Evolutionary conservation across 768 basidiomycete genomes (phyloP).

Genomic region (Suillus plorans): DNA sequence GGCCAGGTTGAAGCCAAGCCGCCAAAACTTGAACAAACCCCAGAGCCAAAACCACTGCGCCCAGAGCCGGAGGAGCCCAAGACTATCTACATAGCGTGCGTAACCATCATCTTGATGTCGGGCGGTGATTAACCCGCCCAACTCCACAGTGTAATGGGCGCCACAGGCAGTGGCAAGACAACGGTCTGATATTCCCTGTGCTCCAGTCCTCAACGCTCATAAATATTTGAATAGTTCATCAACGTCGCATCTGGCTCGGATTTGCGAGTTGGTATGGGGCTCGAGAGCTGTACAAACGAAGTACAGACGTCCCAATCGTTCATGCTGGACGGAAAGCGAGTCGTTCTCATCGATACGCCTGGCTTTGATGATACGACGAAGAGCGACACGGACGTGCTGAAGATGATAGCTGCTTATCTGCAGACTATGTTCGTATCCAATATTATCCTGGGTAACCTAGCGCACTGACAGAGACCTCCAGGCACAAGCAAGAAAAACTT

Average conservation of each 20-base stretch:
- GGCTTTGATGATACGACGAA: conserved; percentile 57
- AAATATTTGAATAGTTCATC: conserved; percentile 30
- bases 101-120: neutral
- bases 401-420: conserved; percentile 45
- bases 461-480: conserved; percentile 16
- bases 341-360: conserved; percentile 59
- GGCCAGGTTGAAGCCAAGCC: neutral
- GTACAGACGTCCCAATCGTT: conserved; percentile 31
- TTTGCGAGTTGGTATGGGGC: conserved; percentile 30
- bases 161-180: conserved; percentile 19
- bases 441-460: neutral
- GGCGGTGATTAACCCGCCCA: conserved; percentile 1
- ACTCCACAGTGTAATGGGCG: conserved; percentile 16
- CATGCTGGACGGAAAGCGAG: conserved; percentile 29
- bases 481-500: conserved; percentile 35
- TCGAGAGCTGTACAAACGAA: conserved; percentile 37
- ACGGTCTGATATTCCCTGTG: conserved; percentile 10
- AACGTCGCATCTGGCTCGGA: conserved; percentile 34
- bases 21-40: neutral
- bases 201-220: neutral
- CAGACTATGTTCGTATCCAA: conserved; percentile 29
- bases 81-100: conserved; percentile 15
- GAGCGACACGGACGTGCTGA: conserved; percentile 51
- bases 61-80: neutral
- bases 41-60: neutral